Conservation (phyloP, 345 rosid genomes). For the Aegle marmelos region DNA sequence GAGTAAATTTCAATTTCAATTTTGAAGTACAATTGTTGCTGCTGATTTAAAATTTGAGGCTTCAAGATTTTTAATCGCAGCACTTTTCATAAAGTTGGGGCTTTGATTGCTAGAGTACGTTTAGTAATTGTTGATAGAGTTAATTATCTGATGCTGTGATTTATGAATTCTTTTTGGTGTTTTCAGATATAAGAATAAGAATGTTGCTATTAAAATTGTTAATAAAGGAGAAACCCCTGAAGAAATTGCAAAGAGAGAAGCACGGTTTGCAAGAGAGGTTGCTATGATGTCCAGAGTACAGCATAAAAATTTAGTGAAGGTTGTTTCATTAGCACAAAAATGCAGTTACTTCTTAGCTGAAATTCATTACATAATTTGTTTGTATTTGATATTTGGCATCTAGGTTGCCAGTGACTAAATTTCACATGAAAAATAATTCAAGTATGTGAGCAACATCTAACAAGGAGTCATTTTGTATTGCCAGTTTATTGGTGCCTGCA, state of each 20-base stretch:
- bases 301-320: slow-evolving; percentile 94
- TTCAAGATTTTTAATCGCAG: not conserved
- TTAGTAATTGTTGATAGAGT: no score
- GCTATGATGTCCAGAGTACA: slow-evolving; percentile 88
- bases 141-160: slow-evolving; percentile 6
- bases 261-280: slow-evolving; percentile 80
- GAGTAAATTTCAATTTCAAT: not conserved
- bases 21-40: not conserved
- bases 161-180: slow-evolving; percentile 12
- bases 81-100: not conserved
- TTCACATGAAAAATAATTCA: not conserved
- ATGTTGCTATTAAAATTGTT: slow-evolving; percentile 80
- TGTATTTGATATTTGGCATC: not conserved
- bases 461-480: slow-evolving; percentile 2
- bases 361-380: not conserved
- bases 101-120: not conserved
- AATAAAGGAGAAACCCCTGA: slow-evolving; percentile 80
- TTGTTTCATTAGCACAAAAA: slow-evolving; percentile 19
- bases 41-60: not conserved
- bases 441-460: not conserved
- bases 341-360: not conserved
- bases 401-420: not conserved
- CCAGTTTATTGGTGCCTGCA: slow-evolving; percentile 98
- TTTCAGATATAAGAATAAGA: slow-evolving; percentile 73
- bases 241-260: slow-evolving; percentile 75